Percentiles rank a stretch among this genome's conserved stretches.
Evolutionary conservation across 1,284 basidiomycete genomes (phyloP).

Genomic region (Clitocybe nebularis): DNA sequence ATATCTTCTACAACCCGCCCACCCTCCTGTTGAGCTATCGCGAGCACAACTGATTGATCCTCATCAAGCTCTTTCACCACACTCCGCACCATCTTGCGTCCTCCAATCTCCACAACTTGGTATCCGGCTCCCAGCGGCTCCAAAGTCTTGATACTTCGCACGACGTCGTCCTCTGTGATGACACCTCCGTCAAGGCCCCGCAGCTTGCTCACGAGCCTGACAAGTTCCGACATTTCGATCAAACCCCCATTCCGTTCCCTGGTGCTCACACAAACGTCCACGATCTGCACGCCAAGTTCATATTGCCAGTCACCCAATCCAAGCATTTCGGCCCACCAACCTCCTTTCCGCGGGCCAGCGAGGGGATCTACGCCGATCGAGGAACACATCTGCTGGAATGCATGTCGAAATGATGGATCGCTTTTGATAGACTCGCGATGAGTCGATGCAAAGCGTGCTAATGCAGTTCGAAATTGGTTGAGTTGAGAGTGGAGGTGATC

Average conservation of each 20-base stretch:
- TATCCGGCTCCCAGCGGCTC: constrained; percentile 89
- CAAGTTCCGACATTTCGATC: constrained; percentile 84
- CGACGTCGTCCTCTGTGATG: constrained; percentile 82
- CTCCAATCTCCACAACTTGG: constrained; percentile 72
- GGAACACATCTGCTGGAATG: constrained; percentile 95
- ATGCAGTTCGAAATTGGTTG: constrained; percentile 77
- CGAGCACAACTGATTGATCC: constrained; percentile 75
- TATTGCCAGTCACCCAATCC: constrained; percentile 93
- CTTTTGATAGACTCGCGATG: constrained; percentile 84
- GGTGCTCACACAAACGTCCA: constrained; percentile 92
- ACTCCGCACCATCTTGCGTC: constrained; percentile 67
- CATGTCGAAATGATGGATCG: constrained; percentile 87
- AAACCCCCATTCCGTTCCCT: constrained; percentile 88
- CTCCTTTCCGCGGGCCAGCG: constrained; percentile 78
- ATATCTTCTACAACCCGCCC: constrained; percentile 61
- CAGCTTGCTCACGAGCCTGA: constrained; percentile 74
- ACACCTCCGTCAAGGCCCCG: constrained; percentile 62
- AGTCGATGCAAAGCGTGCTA: constrained; percentile 76
- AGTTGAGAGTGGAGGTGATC: constrained; percentile 80
- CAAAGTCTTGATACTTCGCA: constrained; percentile 83
- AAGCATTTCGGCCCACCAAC: constrained; percentile 88
- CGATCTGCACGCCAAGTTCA: constrained; percentile 94
- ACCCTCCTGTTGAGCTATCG: constrained; percentile 65
- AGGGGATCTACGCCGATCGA: constrained; percentile 95
- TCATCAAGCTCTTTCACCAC: constrained; percentile 79